phyloP scores from a whole-genome alignment of 805 yeast genomes.

The Brettanomyces nanus region DNA sequence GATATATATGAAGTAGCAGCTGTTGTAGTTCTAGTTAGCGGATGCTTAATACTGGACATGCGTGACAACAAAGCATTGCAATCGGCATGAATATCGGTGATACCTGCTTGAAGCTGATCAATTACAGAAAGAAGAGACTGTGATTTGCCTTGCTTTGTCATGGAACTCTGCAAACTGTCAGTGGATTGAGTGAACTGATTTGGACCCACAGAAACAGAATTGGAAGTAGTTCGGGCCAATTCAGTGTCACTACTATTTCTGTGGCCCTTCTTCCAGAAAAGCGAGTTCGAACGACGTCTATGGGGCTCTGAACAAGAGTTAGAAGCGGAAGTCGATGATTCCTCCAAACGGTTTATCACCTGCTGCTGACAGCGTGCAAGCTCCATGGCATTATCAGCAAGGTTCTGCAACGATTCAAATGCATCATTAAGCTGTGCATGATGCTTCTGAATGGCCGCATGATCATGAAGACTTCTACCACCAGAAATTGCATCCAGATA shows the following conservation, averaged over 20 bases:
- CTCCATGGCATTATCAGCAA: background rate
- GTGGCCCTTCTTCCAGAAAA: background rate
- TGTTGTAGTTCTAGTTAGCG: constrained; percentile 20
- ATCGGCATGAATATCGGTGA: background rate
- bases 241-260: background rate
- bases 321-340: too few relatives aligned
- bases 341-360: too few relatives aligned
- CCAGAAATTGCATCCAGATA: background rate
- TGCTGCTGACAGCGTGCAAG: background rate
- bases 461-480: background rate
- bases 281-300: background rate
- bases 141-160: background rate
- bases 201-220: too few relatives aligned
- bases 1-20: constrained; percentile 32
- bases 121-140: background rate
- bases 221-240: too few relatives aligned
- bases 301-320: background rate
- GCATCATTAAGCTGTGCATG: background rate
- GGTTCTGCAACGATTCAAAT: too few relatives aligned
- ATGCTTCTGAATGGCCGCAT: background rate
- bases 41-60: constrained; percentile 15
- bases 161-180: background rate
- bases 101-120: background rate
- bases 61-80: background rate
- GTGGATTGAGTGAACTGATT: background rate